Conservation (phyloP, 805 yeast genomes). For the Ogataea populi-albae region DNA sequence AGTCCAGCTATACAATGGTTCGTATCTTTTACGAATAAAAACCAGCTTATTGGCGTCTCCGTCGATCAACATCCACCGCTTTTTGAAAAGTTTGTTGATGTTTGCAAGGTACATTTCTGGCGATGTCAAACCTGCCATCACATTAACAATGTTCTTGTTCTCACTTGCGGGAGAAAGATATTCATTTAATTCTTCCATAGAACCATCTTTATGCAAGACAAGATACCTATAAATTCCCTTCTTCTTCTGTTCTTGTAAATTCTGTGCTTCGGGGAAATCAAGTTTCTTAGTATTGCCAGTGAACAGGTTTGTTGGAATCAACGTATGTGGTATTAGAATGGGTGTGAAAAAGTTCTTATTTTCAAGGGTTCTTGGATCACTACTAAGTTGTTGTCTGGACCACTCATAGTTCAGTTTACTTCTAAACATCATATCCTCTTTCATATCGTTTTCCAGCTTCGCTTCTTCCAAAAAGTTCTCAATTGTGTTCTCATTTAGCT, state of each 20-base stretch:
- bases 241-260: conserved; percentile 2
- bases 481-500: conserved; percentile 23
- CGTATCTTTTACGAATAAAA: conserved; percentile 34
- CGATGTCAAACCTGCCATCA: conserved; percentile 34
- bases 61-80: conserved; percentile 56
- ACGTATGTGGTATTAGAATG: conserved; percentile 32
- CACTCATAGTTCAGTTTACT: conserved; percentile 52
- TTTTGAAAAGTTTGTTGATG: conserved; percentile 42
- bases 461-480: conserved; percentile 44
- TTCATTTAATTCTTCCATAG: conserved; percentile 15
- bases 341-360: conserved; percentile 47
- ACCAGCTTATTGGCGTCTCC: conserved; percentile 42
- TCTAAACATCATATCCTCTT: conserved; percentile 45
- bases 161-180: conserved; percentile 3
- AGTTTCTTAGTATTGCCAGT: neutral
- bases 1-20: conserved; percentile 11
- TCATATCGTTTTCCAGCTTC: conserved; percentile 37
- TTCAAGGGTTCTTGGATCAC: conserved; percentile 39
- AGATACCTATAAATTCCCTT: conserved; percentile 18
- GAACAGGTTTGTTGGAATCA: conserved; percentile 21
- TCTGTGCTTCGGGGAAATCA: conserved; percentile 20
- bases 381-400: conserved; percentile 36
- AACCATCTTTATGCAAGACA: conserved; percentile 33
- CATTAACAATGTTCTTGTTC: conserved; percentile 13
- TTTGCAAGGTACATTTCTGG: conserved; percentile 34